phyloP scores from a whole-genome alignment of 192 early-diverging fungal species.

The Gryganskiella cystojenkinii region DNA sequence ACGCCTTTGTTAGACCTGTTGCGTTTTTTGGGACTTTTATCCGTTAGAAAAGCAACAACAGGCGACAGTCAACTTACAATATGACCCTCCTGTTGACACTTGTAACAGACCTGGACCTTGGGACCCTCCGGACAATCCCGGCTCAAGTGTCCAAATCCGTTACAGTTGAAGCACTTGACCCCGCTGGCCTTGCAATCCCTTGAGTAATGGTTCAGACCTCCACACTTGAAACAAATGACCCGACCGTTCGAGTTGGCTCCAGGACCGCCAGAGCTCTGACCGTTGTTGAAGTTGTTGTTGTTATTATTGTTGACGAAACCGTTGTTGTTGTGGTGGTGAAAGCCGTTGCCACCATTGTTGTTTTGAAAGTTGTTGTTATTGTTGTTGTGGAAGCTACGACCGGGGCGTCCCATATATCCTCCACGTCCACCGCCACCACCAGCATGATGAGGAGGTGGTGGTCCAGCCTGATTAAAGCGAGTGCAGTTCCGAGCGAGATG shows the following conservation, averaged over 20 bases:
- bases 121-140: conserved; percentile 35
- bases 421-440: conserved; percentile 17
- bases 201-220: conserved; percentile 64
- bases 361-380: conserved; percentile 1
- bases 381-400: not conserved
- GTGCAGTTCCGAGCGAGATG: conserved; percentile 63
- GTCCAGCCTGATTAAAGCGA: conserved; percentile 23
- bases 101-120: conserved; percentile 58
- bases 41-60: too few relatives aligned
- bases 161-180: conserved; percentile 68
- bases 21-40: too few relatives aligned
- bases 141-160: conserved; percentile 55
- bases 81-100: conserved; percentile 64
- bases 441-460: conserved; percentile 11
- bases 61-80: conserved; percentile 64
- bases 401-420: conserved; percentile 19
- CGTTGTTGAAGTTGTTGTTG: too few relatives aligned
- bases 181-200: conserved; percentile 63
- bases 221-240: conserved; percentile 64
- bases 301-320: not conserved
- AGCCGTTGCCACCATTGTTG: not conserved
- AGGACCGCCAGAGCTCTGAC: conserved; percentile 1
- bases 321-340: conserved; percentile 5
- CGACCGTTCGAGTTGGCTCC: conserved; percentile 14
- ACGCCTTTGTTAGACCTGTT: too few relatives aligned